Conservation (phyloP, 192 early-diverging fungal species). For the Backusella morwellensis region DNA sequence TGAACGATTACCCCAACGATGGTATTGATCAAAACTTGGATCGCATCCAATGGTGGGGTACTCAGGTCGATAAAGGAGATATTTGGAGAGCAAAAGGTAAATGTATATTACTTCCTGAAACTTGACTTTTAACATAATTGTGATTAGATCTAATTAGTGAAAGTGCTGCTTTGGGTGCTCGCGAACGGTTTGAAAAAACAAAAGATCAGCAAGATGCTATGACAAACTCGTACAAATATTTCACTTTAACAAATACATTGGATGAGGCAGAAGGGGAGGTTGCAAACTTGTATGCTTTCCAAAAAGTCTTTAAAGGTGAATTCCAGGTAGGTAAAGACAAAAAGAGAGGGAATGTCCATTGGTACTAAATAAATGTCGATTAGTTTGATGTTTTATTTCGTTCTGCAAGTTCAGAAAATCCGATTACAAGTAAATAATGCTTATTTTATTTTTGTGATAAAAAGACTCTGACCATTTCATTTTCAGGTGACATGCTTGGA, state of each 20-base stretch:
- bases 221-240: constrained; percentile 14
- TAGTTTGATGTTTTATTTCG: constrained; percentile 57
- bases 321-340: constrained; percentile 52
- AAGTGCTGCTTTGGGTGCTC: constrained; percentile 27
- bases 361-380: background rate
- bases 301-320: constrained; percentile 57
- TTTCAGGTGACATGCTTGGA: constrained; percentile 9
- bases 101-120: background rate
- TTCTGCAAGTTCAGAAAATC: constrained; percentile 36
- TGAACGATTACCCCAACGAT: constrained; percentile 11
- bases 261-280: constrained; percentile 21
- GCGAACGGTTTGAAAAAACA: background rate
- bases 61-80: constrained; percentile 29
- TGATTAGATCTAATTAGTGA: constrained; percentile 33
- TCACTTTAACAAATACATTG: constrained; percentile 36
- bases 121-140: background rate
- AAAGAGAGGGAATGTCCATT: background rate
- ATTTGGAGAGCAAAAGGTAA: constrained; percentile 57
- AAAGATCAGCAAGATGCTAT: constrained; percentile 20
- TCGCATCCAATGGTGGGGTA: constrained; percentile 39
- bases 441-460: background rate
- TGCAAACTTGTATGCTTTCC: constrained; percentile 59
- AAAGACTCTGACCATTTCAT: background rate
- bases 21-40: constrained; percentile 21
- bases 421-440: constrained; percentile 7